Percentiles rank a stretch among this genome's conserved stretches.
These are phyloP conservation scores for Xylaria sp. DNA, from an alignment of 2,329 filamentous ascomycete species.

Conservation along the genomic window DNA sequence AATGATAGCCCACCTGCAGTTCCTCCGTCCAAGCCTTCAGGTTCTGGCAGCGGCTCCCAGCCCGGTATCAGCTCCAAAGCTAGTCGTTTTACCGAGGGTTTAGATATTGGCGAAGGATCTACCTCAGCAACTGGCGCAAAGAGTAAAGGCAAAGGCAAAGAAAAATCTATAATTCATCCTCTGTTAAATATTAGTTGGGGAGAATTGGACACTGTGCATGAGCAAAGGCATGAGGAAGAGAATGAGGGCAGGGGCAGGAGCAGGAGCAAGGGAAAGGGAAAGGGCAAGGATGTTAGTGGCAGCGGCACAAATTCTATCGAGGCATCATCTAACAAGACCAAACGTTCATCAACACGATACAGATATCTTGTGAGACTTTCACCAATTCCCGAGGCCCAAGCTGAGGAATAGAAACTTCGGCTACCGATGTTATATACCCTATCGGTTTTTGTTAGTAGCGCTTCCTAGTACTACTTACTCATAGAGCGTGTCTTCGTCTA, in stretches of 20 bases:
- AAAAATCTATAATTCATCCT: no score
- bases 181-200: no score
- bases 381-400: background rate
- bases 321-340: background rate
- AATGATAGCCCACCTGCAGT: no score
- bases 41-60: no score
- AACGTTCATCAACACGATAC: background rate
- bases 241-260: background rate
- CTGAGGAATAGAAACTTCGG: slow-evolving; percentile 8
- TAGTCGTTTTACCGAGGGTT: no score
- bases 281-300: background rate
- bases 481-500: background rate
- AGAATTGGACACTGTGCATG: background rate
- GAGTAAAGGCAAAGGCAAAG: background rate
- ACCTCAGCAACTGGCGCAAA: background rate
- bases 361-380: background rate
- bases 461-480: slow-evolving; percentile 3
- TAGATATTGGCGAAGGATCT: no score
- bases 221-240: background rate
- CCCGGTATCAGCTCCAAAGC: no score
- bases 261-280: background rate
- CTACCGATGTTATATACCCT: background rate
- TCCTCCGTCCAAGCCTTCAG: no score
- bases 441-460: slow-evolving; percentile 4
- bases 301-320: background rate